Base-by-base conservation (phyloP, 2,329 filamentous ascomycete genomes). In the Ceratocystis diversiconidia region DNA sequence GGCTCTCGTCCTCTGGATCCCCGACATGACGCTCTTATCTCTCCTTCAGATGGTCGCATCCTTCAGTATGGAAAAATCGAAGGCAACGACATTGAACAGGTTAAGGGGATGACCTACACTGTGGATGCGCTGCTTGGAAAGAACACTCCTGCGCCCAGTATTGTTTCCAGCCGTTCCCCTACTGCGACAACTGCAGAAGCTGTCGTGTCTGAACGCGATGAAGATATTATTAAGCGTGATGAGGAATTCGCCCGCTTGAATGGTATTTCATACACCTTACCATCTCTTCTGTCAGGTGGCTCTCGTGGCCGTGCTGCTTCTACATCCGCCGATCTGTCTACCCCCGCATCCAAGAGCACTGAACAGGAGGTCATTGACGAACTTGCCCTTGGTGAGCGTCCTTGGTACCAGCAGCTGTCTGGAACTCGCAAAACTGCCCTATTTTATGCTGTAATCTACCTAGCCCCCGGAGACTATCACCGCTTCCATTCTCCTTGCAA, bases 31-130 rank as follows among this genome's bases (percentile, higher is more conserved):
- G 88, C 90, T 8, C 77, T 99, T 4, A 78, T 97, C 6, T 94
- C 90, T 0, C 95, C 94, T 0, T 85, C 94, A 4, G 94, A 99
- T 74, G 94, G 94, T 60, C 88, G 88, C 69, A 82, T 99, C 59
- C 82, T 99, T 30, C 92, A 97, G 71, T 96, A 91, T 71, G 94
- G 94, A 10, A 86, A 85, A 70, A 96, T 99, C 66, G 88, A 95
- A 72, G 85, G 92, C 71, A 92, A 92, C 61, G 90, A 96, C 72
- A 95, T 99, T 55, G 94, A 99, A 75, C 94, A 99, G 77, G 92
- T 99, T 69, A 99, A 99, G 77, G 94, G 94, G 68, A 94, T 99
- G 81, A 99, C 94, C 0, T 99, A 99, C 76, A 95, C 87, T 70
- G 83, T 99, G 65, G 94, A 99, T 73, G 92, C 94, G 6, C 82